Base-by-base conservation (phyloP, 768 basidiomycete species). In the Suillus ampliporus region DNA sequence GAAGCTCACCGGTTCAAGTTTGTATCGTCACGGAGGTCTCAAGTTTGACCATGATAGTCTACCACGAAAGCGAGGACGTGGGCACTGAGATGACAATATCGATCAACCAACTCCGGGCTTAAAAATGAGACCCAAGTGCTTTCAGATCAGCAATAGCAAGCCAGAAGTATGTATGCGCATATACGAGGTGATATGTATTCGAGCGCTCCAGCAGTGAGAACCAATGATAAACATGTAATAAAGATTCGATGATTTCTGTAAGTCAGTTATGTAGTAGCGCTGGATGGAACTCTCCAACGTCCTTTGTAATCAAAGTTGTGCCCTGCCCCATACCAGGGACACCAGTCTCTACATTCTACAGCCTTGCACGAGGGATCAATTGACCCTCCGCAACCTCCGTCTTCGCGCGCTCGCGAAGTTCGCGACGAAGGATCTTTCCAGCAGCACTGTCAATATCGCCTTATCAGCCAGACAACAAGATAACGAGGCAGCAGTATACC, bases 401-500 rank as follows among this genome's bases (percentile, higher is more conserved):
- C 70, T 87, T 87, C 0, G 89, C 90, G 51, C 80, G 75, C 4
- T 89, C 90, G 13, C 92, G 83, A 47, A 96, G 78, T 65, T 94
- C 85, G 28, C 91, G 84, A 50, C 94, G 83, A 37, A 96, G 75
- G 69, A 97, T 97, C 77, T 97, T 96, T 3, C 95, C 95, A 58
- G 92, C 85, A 37, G 93, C 87, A 67, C 92, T 94, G 64, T 28
- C 15, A 70, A 31, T 56, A 60, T 28, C 48, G 38, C 47, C 19
- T 21, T 26, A 34, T 58, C 38, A 61, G 56, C 8, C 15, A 60
- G 21, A 41, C 5, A 8, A n/a, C 38, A 58, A 17, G n/a, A 59
- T 13, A 35, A 35, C 26, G 14, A 63, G 35, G 17, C 19, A 26
- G 14, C 38, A 13, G 13, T 31, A 7, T 15, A 17, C 13, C 52